These are phyloP conservation scores for Paecilomyces sp. DNA, from an alignment of 2,329 filamentous ascomycete species.

Conservation along the genomic window DNA sequence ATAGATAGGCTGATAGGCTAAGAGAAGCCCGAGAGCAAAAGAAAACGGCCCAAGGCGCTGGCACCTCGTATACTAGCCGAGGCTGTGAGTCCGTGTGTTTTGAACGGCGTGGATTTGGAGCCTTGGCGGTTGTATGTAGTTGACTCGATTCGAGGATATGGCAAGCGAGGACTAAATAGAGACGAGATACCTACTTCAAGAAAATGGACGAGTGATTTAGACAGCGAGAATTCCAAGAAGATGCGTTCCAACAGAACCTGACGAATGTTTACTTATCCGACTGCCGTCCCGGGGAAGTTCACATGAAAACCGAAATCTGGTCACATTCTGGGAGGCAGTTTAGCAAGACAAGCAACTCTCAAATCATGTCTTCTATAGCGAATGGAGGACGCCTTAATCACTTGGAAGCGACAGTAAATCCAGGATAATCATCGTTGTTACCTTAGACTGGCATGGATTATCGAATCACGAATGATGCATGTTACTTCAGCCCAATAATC, in stretches of 20 bases:
- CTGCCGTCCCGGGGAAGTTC: not conserved
- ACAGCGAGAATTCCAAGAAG: not conserved
- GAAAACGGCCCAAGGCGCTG: not conserved
- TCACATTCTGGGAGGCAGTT: too few relatives aligned
- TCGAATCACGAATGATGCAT: too few relatives aligned
- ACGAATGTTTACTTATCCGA: not conserved
- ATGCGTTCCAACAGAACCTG: not conserved
- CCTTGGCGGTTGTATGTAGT: not conserved
- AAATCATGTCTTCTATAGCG: too few relatives aligned
- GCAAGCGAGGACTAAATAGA: not conserved
- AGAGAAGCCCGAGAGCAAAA: not conserved
- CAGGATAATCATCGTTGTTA: too few relatives aligned
- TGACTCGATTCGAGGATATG: not conserved
- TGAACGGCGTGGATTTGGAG: not conserved
- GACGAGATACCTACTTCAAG: not conserved
- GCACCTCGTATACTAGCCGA: not conserved
- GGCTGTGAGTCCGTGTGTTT: not conserved
- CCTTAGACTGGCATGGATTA: too few relatives aligned
- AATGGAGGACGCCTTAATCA: too few relatives aligned
- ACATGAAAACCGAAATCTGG: not conserved
- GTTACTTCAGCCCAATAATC: too few relatives aligned
- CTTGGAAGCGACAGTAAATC: too few relatives aligned
- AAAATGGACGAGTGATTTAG: not conserved
- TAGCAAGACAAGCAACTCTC: too few relatives aligned
- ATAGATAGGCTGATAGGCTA: not conserved